Conservation (phyloP, 176 grass and related monocot species). For the Triticum dicoccoides region DNA sequence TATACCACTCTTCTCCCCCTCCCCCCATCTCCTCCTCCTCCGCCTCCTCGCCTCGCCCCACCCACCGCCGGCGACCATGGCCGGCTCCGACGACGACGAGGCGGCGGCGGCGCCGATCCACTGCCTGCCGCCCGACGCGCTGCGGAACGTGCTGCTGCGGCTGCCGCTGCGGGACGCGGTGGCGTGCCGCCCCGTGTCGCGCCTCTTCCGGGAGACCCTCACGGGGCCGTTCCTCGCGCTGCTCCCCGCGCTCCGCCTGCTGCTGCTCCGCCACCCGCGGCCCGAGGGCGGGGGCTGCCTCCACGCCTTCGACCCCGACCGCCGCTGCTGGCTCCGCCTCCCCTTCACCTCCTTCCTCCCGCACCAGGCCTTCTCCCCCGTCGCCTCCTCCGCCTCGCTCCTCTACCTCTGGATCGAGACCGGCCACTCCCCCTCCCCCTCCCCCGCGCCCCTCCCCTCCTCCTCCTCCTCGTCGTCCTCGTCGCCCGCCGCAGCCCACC, state of each 20-base stretch:
- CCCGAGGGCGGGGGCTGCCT: slow-evolving; percentile 58
- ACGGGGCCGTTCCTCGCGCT: slow-evolving; percentile 40
- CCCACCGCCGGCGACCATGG: slow-evolving; percentile 6
- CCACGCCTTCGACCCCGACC: slow-evolving; percentile 79
- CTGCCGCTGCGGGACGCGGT: slow-evolving; percentile 73
- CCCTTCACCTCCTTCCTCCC: slow-evolving; percentile 88
- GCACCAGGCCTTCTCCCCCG: slow-evolving; percentile 74
- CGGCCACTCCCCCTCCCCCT: not conserved
- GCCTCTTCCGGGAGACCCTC: slow-evolving; percentile 60
- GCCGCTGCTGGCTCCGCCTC: slow-evolving; percentile 74
- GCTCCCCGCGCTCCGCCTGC: slow-evolving; percentile 52
- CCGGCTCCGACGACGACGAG: slow-evolving; percentile 3
- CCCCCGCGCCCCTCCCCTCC: slow-evolving; percentile 20
- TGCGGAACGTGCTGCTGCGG: slow-evolving; percentile 82
- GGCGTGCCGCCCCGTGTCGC: slow-evolving; percentile 63
- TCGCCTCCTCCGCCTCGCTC: slow-evolving; percentile 77
- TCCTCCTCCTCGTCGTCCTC: not conserved
- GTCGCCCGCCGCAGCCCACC: slow-evolving; percentile 29
- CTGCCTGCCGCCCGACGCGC: slow-evolving; percentile 72
- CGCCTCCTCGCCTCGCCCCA: not conserved
- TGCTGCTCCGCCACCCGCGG: slow-evolving; percentile 82
- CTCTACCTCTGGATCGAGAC: slow-evolving; percentile 96
- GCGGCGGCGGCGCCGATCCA: slow-evolving; percentile 52
- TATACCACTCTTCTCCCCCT: not conserved
- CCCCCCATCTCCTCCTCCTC: no score